A percentile compares a stretch with the other conserved stretches of the same genome.
These are phyloP conservation scores for Naganishia sp. DNA, from an alignment of 1,284 basidiomycete genomes.

Conservation along the genomic window DNA sequence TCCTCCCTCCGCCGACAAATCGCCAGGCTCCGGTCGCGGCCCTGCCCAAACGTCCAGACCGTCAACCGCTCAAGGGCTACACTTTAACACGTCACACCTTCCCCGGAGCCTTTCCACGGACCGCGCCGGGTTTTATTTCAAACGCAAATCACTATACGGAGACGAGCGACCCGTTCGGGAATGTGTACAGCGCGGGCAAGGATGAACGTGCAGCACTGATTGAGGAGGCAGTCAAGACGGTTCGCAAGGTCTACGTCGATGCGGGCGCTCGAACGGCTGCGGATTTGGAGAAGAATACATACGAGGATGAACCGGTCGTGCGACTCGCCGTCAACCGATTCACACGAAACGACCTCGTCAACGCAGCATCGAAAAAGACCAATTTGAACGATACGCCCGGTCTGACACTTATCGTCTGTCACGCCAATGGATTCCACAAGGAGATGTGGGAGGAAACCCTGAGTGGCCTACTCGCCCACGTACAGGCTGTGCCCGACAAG, in stretches of 20 bases:
- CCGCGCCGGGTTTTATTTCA: conserved; percentile 38
- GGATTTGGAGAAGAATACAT: conserved; percentile 45
- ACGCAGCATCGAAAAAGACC: conserved; percentile 29
- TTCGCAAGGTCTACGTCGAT: conserved; percentile 30
- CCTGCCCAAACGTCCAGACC: conserved; percentile 43
- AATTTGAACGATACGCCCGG: conserved; percentile 46
- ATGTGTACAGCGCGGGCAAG: conserved; percentile 32
- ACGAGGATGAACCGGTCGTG: conserved; percentile 46
- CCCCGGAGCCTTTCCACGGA: conserved; percentile 69
- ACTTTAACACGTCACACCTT: conserved; percentile 66
- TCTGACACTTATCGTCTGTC: conserved; percentile 69
- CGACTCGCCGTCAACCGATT: conserved; percentile 65
- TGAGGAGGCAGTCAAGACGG: conserved; percentile 33
- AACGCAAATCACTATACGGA: conserved; percentile 31
- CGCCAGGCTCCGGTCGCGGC: conserved; percentile 29
- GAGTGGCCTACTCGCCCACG: conserved; percentile 51
- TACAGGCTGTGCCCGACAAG: not conserved
- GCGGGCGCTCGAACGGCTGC: conserved; percentile 10
- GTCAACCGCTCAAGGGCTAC: conserved; percentile 49
- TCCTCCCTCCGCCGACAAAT: conserved; percentile 30
- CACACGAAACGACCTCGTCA: conserved; percentile 32
- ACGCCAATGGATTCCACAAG: conserved; percentile 81
- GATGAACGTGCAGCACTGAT: conserved; percentile 48
- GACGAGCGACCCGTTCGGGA: conserved; percentile 32
- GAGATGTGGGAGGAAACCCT: conserved; percentile 76